A percentile compares a stretch with the other conserved stretches of the same genome.
Conservation (phyloP, 1,284 basidiomycete genomes). For the Somion occarium region DNA sequence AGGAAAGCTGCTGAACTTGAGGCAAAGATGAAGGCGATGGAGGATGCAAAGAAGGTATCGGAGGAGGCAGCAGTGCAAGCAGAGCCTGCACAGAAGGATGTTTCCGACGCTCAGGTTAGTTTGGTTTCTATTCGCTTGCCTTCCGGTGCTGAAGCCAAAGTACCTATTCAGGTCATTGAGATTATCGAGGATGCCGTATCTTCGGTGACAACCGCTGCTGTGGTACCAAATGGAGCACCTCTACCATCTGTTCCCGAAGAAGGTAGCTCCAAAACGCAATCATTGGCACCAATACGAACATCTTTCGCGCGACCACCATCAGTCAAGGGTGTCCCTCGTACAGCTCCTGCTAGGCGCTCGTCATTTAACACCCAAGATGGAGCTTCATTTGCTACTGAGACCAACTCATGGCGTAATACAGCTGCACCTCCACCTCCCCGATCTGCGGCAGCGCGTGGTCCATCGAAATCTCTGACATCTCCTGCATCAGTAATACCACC, state of each 20-base stretch:
- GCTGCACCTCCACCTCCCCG: constrained; percentile 29
- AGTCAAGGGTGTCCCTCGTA: constrained; percentile 21
- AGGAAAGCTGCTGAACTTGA: constrained; percentile 86
- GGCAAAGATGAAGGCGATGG: constrained; percentile 55
- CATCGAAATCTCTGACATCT: constrained; percentile 6
- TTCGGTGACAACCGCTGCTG: no score
- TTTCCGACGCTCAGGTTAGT: constrained; percentile 23
- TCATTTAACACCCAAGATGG: constrained; percentile 23
- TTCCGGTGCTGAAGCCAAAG: background rate
- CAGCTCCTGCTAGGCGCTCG: constrained; percentile 22
- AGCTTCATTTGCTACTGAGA: constrained; percentile 32
- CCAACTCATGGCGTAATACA: constrained; percentile 63
- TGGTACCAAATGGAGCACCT: constrained; percentile 11
- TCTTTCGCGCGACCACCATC: constrained; percentile 29
- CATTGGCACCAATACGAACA: constrained; percentile 9
- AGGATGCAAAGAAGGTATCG: constrained; percentile 29
- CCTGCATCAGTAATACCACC: constrained; percentile 22
- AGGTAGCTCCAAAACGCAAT: constrained; percentile 9
- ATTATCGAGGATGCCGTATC: constrained; percentile 43
- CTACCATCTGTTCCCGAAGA: constrained; percentile 4
- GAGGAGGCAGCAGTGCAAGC: constrained; percentile 13
- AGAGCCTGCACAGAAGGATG: no score
- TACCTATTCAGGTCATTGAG: constrained; percentile 29
- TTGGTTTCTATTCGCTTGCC: background rate
- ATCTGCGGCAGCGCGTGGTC: constrained; percentile 13